A percentile compares a stretch with the other conserved stretches of the same genome.
phyloP scores from a whole-genome alignment of 2,329 filamentous ascomycete species.

The Trichoderma atroviride region DNA sequence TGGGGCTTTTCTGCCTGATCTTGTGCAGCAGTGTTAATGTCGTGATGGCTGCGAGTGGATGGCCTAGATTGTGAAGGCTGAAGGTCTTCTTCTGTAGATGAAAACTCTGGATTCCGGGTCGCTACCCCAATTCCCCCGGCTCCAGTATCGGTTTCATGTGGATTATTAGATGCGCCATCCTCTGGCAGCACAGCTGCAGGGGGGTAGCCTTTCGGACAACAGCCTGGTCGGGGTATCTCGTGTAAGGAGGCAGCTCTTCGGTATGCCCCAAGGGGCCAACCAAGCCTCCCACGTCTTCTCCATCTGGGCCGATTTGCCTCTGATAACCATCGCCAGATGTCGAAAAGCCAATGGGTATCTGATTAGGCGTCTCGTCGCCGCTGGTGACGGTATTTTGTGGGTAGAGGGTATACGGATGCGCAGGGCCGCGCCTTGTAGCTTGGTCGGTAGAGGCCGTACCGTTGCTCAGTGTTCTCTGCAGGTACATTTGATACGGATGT shows the following conservation, averaged over 20 bases:
- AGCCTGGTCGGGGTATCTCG: conserved; percentile 78
- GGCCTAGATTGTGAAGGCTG: conserved; percentile 53
- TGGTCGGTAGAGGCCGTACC: conserved; percentile 69
- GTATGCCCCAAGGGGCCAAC: conserved; percentile 86
- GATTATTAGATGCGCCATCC: conserved; percentile 15
- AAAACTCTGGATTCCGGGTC: conserved; percentile 64
- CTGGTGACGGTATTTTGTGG: conserved; percentile 69
- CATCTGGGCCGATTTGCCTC: conserved; percentile 73
- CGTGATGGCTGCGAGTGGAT: conserved; percentile 55
- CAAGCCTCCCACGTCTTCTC: conserved; percentile 84
- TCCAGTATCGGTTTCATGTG: conserved; percentile 48
- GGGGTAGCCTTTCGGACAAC: conserved; percentile 57
- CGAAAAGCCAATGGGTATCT: conserved; percentile 74
- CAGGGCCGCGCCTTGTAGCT: conserved; percentile 56
- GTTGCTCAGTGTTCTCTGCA: conserved; percentile 70
- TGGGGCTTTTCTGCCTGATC: conserved; percentile 52
- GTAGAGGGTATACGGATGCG: conserved; percentile 87
- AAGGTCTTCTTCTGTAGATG: conserved; percentile 58
- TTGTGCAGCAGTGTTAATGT: conserved; percentile 56
- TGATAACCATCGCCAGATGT: conserved; percentile 69
- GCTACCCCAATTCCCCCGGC: conserved; percentile 64
- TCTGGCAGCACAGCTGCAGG: conserved; percentile 29
- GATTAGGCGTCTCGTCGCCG: conserved; percentile 51
- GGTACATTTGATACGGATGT: conserved; percentile 83
- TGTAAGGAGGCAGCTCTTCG: conserved; percentile 90